Percentiles rank a stretch among this genome's conserved stretches.
These are phyloP conservation scores for Beauveria pseudobassiana DNA, from an alignment of 2,329 filamentous ascomycete species.

Conservation along the genomic window DNA sequence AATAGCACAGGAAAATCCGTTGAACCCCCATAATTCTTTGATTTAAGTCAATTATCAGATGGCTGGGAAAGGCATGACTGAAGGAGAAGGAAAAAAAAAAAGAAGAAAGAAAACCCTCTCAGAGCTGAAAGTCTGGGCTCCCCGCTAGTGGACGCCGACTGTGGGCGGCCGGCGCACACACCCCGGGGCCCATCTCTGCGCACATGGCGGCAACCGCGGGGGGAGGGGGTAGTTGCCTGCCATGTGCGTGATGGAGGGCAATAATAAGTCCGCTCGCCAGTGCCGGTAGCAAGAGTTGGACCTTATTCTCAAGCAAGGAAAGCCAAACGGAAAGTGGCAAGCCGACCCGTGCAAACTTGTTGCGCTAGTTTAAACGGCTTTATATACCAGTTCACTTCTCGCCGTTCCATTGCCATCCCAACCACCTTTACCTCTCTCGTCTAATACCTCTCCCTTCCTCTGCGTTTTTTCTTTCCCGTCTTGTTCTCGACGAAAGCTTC, in stretches of 20 bases:
- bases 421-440: background rate
- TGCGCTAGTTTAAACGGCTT: background rate
- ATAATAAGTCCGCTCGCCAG: too few species aligned
- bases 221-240: too few species aligned
- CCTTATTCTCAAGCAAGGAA: background rate
- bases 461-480: too few species aligned
- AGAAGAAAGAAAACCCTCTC: background rate
- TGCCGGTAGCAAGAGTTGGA: too few species aligned
- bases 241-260: background rate
- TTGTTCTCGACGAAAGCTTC: too few species aligned
- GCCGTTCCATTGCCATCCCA: background rate
- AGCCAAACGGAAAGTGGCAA: background rate
- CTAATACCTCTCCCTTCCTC: background rate
- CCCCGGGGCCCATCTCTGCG: background rate
- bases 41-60: too few species aligned
- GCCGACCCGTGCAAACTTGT: background rate
- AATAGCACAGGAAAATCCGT: background rate
- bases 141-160: background rate
- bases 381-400: background rate
- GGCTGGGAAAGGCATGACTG: too few species aligned
- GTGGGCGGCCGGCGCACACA: background rate
- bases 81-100: background rate
- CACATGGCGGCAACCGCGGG: background rate
- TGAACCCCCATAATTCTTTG: too few species aligned
- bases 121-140: background rate